Conservation (phyloP, 768 basidiomycete genomes). For the Galerina sulciceps region DNA sequence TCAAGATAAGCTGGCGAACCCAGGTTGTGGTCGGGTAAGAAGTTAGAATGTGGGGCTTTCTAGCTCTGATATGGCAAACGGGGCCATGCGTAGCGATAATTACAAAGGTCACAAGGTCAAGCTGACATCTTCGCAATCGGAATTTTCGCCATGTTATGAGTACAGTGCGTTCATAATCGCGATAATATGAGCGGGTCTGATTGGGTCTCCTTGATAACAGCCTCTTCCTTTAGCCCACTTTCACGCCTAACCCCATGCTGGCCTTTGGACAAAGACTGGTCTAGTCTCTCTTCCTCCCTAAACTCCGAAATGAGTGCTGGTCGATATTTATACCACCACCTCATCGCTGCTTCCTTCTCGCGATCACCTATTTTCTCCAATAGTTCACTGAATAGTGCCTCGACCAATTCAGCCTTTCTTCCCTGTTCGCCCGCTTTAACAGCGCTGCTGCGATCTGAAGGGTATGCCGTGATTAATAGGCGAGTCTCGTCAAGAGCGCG, state of each 20-base stretch:
- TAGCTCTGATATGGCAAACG: slow-evolving; percentile 10
- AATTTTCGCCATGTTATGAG: slow-evolving; percentile 10
- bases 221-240: slow-evolving; percentile 1
- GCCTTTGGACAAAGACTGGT: slow-evolving; percentile 7
- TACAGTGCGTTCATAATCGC: slow-evolving; percentile 21
- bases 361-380: slow-evolving; percentile 66
- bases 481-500: slow-evolving; percentile 56
- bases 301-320: slow-evolving; percentile 18
- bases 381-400: slow-evolving; percentile 67
- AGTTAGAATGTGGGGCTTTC: neutral
- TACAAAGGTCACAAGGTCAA: slow-evolving; percentile 13
- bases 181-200: slow-evolving; percentile 17
- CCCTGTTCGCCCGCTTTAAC: slow-evolving; percentile 15
- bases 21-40: neutral
- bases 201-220: slow-evolving; percentile 15
- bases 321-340: slow-evolving; percentile 72
- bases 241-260: slow-evolving; percentile 9
- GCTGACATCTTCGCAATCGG: neutral
- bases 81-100: slow-evolving; percentile 3
- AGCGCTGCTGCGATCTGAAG: slow-evolving; percentile 24
- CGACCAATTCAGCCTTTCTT: slow-evolving; percentile 49
- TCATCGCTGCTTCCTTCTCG: slow-evolving; percentile 68
- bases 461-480: slow-evolving; percentile 31
- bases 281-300: slow-evolving; percentile 10
- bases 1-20: slow-evolving; percentile 1